Conservation (phyloP, 176 grass and related monocot species). For the Avena atlantica region DNA sequence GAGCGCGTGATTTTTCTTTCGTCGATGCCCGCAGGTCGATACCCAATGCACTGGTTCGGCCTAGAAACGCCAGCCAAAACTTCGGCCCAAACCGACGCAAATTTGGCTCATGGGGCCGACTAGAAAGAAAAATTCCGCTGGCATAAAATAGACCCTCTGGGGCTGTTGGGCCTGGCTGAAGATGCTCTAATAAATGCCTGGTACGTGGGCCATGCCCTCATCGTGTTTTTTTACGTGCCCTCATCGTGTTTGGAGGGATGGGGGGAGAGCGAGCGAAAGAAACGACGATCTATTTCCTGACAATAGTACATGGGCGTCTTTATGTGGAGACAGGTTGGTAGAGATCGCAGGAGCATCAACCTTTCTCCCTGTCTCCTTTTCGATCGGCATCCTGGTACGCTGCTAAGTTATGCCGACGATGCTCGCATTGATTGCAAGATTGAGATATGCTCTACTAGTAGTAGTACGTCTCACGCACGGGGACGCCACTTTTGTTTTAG, state of each 20-base stretch:
- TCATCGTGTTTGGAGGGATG: neutral
- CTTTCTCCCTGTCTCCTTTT: neutral
- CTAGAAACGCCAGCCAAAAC: too few species aligned
- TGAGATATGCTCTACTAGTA: constrained; percentile 38
- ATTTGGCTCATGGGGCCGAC: too few species aligned
- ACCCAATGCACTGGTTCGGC: too few species aligned
- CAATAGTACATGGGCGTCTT: neutral
- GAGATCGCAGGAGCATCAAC: constrained; percentile 11
- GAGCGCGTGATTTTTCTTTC: too few species aligned
- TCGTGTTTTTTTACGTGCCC: neutral
- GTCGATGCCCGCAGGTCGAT: too few species aligned
- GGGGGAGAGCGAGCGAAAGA: neutral
- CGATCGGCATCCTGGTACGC: neutral
- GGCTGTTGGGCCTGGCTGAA: too few species aligned
- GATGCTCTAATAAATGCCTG: neutral
- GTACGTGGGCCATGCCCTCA: constrained; percentile 7
- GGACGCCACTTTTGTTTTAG: constrained; percentile 29
- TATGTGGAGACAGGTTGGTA: constrained; percentile 60
- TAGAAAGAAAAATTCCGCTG: too few species aligned
- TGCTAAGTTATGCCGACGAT: constrained; percentile 15
- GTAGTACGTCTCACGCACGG: neutral
- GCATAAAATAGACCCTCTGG: too few species aligned
- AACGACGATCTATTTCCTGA: neutral
- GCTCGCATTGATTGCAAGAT: constrained; percentile 29
- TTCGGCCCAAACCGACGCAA: too few species aligned